Evolutionary conservation across 495 filamentous ascomycete genomes (phyloP), one percentile per base, ranked within the genome.

Genomic region (Trichoderma erinaceum): DNA sequence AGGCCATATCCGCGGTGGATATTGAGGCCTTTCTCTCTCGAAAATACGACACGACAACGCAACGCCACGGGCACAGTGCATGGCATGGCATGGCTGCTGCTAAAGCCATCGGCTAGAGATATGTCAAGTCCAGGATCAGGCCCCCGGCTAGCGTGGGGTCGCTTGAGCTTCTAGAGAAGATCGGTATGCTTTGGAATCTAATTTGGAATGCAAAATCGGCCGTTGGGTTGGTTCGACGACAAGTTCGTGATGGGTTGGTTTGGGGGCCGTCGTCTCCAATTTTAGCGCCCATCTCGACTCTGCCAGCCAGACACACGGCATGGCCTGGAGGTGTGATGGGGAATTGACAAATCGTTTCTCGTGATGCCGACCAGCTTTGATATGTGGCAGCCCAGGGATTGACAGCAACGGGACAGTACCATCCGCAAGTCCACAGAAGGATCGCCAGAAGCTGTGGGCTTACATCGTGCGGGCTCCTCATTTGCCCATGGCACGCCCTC

Each of bases 71-170:
- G 10, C 8, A 21, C 18, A 56, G 50, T n/a, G 21, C 50, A 56
- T n/a, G 50, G 50, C 50, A 56, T n/a, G 50, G 50, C 50, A 21
- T 11, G 21, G 35, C 35, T 56, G 16, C n/a, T 8, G n/a, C 21
- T 23, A n/a, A 21, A 25, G 50, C n/a, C 18, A 21, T 23, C 18
- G 50, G 21, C 50, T 56, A 25, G 25, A 15, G n/a, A 32, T 38
- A 10, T 38, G 21, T 61, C 11, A 12, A 32, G 16, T 27, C 56
- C 11, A 61, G 56, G 56, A 61, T 61, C 25, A 61, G 27, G 25
- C 25, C 25, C 56, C 56, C n/a, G 10, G 56, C 56, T 61, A 61
- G 56, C 56, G 56, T 61, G 56, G 56, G 56, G 56, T 61, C 56
- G 25, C 27, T 15, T 21, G 56, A 35, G 56, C 56, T 61, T 61